These are phyloP conservation scores for Penicillium sp. DNA, from an alignment of 2,329 filamentous ascomycete genomes.

Conservation along the genomic window DNA sequence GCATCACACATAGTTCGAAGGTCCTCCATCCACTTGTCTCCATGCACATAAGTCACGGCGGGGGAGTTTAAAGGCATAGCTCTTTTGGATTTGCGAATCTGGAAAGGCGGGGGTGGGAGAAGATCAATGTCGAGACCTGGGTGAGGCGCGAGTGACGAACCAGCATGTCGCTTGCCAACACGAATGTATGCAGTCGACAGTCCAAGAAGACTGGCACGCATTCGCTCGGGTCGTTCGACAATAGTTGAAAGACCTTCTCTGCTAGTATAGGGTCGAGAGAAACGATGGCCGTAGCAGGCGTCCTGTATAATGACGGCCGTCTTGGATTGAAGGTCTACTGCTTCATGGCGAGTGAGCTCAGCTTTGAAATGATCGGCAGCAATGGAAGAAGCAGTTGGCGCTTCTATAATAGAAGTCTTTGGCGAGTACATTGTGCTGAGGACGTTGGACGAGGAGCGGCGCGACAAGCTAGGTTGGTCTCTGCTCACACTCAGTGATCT, in stretches of 20 bases:
- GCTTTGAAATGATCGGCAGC: conserved; percentile 66
- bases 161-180: conserved; percentile 75
- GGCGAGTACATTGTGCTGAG: conserved; percentile 26
- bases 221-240: conserved; percentile 87
- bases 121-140: conserved; percentile 55
- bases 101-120: conserved; percentile 67
- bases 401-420: conserved; percentile 25
- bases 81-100: conserved; percentile 75
- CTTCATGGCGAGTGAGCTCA: conserved; percentile 64
- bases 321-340: conserved; percentile 43
- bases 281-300: conserved; percentile 91
- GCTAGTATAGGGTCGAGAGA: conserved; percentile 73
- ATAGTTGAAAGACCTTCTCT: conserved; percentile 71
- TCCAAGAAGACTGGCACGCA: conserved; percentile 78
- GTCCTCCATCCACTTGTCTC: conserved; percentile 89
- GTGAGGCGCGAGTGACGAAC: conserved; percentile 64
- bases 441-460: conserved; percentile 30
- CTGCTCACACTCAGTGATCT: conserved; percentile 24
- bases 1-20: conserved; percentile 77
- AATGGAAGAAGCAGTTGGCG: conserved; percentile 51
- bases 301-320: conserved; percentile 87
- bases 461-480: conserved; percentile 29
- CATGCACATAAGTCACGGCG: conserved; percentile 87
- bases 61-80: conserved; percentile 67
- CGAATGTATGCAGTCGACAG: conserved; percentile 84